These are phyloP conservation scores for Hygrophila difformis DNA, from an alignment of 257 asterid genomes.

Conservation along the genomic window DNA sequence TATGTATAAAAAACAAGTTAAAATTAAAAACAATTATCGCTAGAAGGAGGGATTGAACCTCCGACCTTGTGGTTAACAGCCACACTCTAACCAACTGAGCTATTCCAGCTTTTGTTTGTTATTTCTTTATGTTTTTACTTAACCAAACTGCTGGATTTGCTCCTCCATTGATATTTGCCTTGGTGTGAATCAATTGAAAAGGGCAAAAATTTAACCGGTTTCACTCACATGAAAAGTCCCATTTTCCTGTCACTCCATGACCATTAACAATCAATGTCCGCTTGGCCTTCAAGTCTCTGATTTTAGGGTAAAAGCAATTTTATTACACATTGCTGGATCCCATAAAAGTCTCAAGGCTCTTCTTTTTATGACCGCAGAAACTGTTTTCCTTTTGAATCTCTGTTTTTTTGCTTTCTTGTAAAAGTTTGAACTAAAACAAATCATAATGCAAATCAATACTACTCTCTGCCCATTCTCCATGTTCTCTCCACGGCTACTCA, in stretches of 20 bases:
- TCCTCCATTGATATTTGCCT: too few relatives aligned
- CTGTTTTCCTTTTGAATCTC: constrained; percentile 13
- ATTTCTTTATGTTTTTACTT: too few relatives aligned
- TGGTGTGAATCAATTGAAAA: constrained; percentile 2
- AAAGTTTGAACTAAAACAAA: too few relatives aligned
- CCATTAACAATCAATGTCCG: constrained; percentile 1
- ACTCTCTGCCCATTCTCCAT: constrained; percentile 15
- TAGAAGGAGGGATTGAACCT: constrained; percentile 75
- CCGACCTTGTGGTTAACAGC: constrained; percentile 99
- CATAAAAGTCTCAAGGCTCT: constrained; percentile 29
- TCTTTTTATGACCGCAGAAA: constrained; percentile 40
- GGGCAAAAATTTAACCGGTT: not conserved
- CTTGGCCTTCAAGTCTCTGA: not conserved
- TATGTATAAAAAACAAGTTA: too few relatives aligned
- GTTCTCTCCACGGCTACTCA: constrained; percentile 19
- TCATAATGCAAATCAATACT: too few relatives aligned
- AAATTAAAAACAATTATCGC: constrained; percentile 16
- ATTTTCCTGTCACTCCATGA: too few relatives aligned
- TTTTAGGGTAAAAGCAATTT: constrained; percentile 13
- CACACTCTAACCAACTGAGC: constrained; percentile 99
- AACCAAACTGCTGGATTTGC: too few relatives aligned
- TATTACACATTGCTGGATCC: constrained; percentile 48
- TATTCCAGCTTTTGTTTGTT: constrained; percentile 66
- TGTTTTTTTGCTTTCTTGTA: too few relatives aligned
- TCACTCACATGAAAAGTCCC: too few relatives aligned